Evolutionary conservation across 78 protist species (phyloP).

Genomic region (Cavenderia fasciculata): DNA sequence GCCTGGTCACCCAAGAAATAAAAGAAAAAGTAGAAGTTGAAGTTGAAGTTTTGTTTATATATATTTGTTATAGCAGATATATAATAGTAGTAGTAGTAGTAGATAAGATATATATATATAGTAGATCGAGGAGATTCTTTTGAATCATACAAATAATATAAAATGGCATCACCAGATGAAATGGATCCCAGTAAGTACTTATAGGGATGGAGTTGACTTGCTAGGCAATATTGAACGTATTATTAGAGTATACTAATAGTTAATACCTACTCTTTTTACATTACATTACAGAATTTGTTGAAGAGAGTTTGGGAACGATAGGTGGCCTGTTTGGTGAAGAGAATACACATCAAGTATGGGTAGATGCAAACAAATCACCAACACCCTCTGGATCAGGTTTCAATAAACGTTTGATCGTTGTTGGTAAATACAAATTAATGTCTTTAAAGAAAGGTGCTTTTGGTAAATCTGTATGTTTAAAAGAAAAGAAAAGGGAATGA

Average conservation of each 20-base stretch:
- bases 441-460: conserved; percentile 70
- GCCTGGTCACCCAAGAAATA: too few species aligned
- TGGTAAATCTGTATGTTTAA: conserved; percentile 72
- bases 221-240: too few species aligned
- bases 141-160: too few species aligned
- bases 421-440: conserved; percentile 46
- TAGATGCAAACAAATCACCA: conserved; percentile 70
- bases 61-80: too few species aligned
- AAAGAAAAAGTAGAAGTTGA: too few species aligned
- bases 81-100: too few species aligned
- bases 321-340: conserved; percentile 66
- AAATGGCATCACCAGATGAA: not conserved
- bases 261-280: too few species aligned
- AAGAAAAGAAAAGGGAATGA: not conserved
- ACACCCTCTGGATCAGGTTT: conserved; percentile 35
- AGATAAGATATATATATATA: too few species aligned
- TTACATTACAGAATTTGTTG: conserved; percentile 31
- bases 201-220: too few species aligned
- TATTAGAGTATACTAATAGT: too few species aligned
- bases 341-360: conserved; percentile 42
- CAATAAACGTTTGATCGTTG: conserved; percentile 60
- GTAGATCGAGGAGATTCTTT: too few species aligned
- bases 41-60: too few species aligned
- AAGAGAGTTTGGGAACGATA: conserved; percentile 57
- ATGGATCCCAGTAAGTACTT: conserved; percentile 17